phyloP scores from a whole-genome alignment of 1,139 yeast genomes.

The Kodamaea sp. region DNA sequence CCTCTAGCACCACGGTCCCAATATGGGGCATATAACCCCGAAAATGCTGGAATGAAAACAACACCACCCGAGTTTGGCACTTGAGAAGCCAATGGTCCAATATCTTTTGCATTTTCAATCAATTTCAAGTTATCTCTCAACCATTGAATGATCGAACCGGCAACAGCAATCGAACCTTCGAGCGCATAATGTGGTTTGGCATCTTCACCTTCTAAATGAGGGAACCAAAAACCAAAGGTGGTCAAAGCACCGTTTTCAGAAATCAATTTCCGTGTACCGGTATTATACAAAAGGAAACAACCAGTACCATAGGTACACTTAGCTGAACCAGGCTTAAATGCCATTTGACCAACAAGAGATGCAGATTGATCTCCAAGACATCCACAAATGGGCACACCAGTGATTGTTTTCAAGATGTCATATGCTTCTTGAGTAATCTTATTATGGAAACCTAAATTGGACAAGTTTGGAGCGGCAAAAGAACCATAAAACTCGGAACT shows the following conservation, averaged over 20 bases:
- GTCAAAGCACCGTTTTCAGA: conserved; percentile 82
- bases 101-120: conserved; percentile 77
- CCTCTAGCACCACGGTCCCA: conserved; percentile 96
- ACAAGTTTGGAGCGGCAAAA: conserved; percentile 56
- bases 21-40: conserved; percentile 93
- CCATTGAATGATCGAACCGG: conserved; percentile 95
- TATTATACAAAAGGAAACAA: conserved; percentile 84
- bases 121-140: conserved; percentile 84
- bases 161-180: conserved; percentile 95
- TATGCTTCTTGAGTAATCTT: conserved; percentile 50
- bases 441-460: conserved; percentile 49
- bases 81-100: conserved; percentile 84
- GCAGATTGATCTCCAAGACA: conserved; percentile 95
- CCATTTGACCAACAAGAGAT: conserved; percentile 89
- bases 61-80: conserved; percentile 87
- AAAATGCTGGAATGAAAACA: conserved; percentile 91
- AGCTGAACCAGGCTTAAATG: conserved; percentile 78
- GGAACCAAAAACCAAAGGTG: conserved; percentile 88
- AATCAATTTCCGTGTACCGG: conserved; percentile 65
- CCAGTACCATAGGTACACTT: conserved; percentile 99
- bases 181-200: conserved; percentile 79
- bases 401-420: conserved; percentile 46
- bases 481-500: conserved; percentile 79
- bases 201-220: conserved; percentile 50
- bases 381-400: conserved; percentile 76